A percentile compares a stretch with the other conserved stretches of the same genome.
These are phyloP conservation scores for Staphylotrichum longicolle DNA, from an alignment of 495 filamentous ascomycete species.

Conservation along the genomic window DNA sequence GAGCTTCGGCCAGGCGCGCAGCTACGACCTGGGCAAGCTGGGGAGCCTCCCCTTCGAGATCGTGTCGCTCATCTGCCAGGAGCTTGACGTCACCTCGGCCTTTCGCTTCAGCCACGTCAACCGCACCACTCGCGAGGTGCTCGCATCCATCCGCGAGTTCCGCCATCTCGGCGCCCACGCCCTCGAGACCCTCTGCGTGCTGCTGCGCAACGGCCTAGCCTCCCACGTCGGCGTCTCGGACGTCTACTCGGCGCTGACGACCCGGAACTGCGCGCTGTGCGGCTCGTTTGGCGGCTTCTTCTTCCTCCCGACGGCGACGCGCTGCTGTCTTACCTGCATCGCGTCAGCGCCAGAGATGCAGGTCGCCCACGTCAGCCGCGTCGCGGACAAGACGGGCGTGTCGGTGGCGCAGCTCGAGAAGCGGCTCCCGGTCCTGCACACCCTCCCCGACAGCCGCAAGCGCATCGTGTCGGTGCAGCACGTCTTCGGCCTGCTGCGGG, in stretches of 20 bases:
- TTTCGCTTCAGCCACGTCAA: conserved; percentile 16
- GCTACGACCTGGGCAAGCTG: conserved; percentile 3
- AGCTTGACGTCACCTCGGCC: conserved; percentile 11
- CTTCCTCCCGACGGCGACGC: conserved; percentile 11
- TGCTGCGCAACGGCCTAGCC: neutral
- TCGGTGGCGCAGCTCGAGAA: neutral
- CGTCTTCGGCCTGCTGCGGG: neutral
- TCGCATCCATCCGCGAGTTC: conserved; percentile 11
- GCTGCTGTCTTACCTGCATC: conserved; percentile 18
- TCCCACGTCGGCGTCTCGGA: neutral
- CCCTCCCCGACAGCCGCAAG: conserved; percentile 14
- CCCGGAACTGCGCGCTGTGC: conserved; percentile 7
- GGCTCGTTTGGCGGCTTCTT: conserved; percentile 15
- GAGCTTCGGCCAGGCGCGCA: neutral
- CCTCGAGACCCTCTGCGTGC: conserved; percentile 8
- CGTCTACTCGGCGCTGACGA: neutral
- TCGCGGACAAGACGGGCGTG: conserved; percentile 8
- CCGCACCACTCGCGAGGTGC: conserved; percentile 12
- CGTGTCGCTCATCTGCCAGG: conserved; percentile 12
- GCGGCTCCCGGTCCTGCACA: conserved; percentile 12
- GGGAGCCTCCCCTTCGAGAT: conserved; percentile 15
- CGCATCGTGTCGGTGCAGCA: conserved; percentile 11
- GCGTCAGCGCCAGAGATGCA: conserved; percentile 13
- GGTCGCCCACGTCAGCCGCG: conserved; percentile 7
- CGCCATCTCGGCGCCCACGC: conserved; percentile 7